Percentiles rank a stretch among this genome's conserved stretches.
Evolutionary conservation across 129 eudicot species (phyloP).

Genomic region (Chrysanthemum makinoi): DNA sequence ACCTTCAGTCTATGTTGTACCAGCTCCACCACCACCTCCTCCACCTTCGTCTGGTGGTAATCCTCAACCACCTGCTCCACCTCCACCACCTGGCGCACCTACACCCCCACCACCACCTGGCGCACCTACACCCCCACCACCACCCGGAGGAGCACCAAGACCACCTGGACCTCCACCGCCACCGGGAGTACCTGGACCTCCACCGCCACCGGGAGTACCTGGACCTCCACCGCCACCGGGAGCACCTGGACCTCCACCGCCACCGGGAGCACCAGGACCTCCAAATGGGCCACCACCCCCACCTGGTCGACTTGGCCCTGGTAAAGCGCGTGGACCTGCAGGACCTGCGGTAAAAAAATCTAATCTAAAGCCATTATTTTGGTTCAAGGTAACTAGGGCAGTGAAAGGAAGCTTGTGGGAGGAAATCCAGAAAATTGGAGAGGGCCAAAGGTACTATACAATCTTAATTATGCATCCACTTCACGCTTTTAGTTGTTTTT

Average conservation of each 20-base stretch:
- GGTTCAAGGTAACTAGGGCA: conserved; percentile 92
- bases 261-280: conserved; percentile 68
- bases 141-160: too few species aligned
- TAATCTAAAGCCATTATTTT: conserved; percentile 77
- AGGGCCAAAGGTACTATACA: conserved; percentile 45
- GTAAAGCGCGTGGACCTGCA: conserved; percentile 74
- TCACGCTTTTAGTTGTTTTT: neutral
- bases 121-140: conserved; percentile 32
- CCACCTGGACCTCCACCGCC: conserved; percentile 58
- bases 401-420: conserved; percentile 95
- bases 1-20: neutral
- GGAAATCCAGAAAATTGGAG: conserved; percentile 57
- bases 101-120: conserved; percentile 32
- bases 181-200: conserved; percentile 51
- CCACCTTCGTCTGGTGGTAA: conserved; percentile 11
- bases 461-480: conserved; percentile 1
- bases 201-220: conserved; percentile 66
- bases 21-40: conserved; percentile 22
- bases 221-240: conserved; percentile 88
- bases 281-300: conserved; percentile 46
- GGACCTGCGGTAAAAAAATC: conserved; percentile 62
- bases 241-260: too few species aligned
- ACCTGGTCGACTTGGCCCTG: conserved; percentile 42
- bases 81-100: conserved; percentile 26
- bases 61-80: conserved; percentile 33